Evolutionary conservation across 139 green algal genomes (phyloP).

Genomic region (Coelastrella sp.): DNA sequence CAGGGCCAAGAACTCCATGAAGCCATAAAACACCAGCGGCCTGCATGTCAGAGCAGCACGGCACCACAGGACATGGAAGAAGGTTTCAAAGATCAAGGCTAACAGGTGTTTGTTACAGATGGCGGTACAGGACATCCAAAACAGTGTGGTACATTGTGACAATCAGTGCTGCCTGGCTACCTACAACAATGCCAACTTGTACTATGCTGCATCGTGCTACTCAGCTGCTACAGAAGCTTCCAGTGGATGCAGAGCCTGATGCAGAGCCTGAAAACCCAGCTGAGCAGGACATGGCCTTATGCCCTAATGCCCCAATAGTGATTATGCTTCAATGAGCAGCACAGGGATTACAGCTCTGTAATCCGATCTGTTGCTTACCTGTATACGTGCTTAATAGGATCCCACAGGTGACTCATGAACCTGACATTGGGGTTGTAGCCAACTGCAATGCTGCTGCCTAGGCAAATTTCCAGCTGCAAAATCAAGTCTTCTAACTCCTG

Average conservation of each 20-base stretch:
- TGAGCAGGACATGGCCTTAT: no score
- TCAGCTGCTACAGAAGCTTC: neutral
- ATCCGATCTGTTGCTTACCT: neutral
- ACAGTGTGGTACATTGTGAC: neutral
- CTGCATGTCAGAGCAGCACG: neutral
- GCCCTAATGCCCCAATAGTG: no score
- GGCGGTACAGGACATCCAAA: no score
- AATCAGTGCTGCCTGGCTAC: neutral
- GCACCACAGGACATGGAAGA: no score
- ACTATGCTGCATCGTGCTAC: neutral
- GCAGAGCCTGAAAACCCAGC: no score
- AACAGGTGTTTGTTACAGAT: no score
- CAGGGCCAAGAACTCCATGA: conserved; percentile 29
- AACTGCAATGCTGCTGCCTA: neutral
- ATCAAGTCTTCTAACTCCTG: conserved; percentile 48
- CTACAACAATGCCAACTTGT: neutral
- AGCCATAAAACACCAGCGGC: conserved; percentile 33
- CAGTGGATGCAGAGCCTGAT: no score
- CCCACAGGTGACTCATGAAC: conserved; percentile 51
- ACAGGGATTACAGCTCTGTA: no score
- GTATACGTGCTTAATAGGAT: conserved; percentile 56
- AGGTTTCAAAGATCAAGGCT: no score
- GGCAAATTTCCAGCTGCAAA: neutral
- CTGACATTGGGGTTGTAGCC: conserved; percentile 33
- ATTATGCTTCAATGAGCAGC: no score